Evolutionary conservation across 305 asterid species (phyloP), one percentile per base, ranked within the genome.

Genomic region (Fraxinus platypoda): DNA sequence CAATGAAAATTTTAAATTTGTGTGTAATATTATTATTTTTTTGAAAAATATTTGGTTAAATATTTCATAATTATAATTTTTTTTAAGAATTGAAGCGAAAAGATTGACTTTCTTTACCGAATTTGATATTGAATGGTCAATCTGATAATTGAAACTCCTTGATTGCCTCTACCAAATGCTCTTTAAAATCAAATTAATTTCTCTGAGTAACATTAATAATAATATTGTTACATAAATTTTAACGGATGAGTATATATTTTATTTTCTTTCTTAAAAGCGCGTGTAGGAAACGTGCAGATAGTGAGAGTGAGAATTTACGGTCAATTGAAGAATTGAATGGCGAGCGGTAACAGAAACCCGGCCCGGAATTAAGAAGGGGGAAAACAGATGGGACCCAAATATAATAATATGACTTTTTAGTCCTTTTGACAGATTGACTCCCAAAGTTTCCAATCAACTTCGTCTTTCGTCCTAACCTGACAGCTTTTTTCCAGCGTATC

Each of bases 351-450:
- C 25, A n/a, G 72, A 64, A 11, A 64, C 74, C 17, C 15, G 49
- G 49, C 4, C 34, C 82, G 64, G 83, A 85, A 80, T 23, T 59
- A 54, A 82, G 54, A 80, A 17, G 75, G 49, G 72, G 52, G 13
- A 33, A 77, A 64, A 17, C 6, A 80, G 78, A 2, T 77, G 73
- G 88, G 81, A 41, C 85, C 86, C 85, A 66, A 74, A 37, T 46
- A 17, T 83, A 83, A 86, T 74, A 78, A 7, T 64, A 62, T 4
- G 54, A 26, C 81, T 83, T 86, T 83, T 71, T 26, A 75, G 49
- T 80, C 72, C 84, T 62, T 86, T 80, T 81, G 75, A 81, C 87
- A 86, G 87, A 83, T 86, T 78, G 80, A 78, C 78, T 66, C 49
- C 43, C 77, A 83, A 80, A 75, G 68, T 78, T 77, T 72, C 26